Evolutionary conservation across 2,329 filamentous ascomycete species (phyloP).

Genomic region (Xylogone sp.): DNA sequence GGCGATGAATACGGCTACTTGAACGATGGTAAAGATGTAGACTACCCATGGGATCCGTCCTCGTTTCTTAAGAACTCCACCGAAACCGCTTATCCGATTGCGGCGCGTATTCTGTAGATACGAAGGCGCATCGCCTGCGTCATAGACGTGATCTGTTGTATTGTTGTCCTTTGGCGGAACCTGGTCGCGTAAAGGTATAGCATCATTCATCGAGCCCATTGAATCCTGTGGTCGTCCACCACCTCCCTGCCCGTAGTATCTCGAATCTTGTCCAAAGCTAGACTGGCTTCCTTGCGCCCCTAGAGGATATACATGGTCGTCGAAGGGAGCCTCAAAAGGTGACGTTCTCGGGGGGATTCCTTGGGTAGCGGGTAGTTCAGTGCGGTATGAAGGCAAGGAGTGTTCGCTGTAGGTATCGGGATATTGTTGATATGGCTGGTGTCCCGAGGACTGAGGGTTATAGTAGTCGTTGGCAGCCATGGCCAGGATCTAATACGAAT

Average conservation of each 20-base stretch:
- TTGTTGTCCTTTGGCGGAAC: conserved; percentile 25
- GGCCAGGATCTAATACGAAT: neutral
- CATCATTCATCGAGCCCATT: conserved; percentile 37
- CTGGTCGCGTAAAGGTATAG: conserved; percentile 56
- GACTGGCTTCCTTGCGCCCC: conserved; percentile 31
- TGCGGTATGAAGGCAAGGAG: conserved; percentile 11
- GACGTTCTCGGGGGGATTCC: conserved; percentile 27
- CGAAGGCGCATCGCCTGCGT: conserved; percentile 38
- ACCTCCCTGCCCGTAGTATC: conserved; percentile 48
- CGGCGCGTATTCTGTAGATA: conserved; percentile 24
- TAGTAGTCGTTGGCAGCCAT: conserved; percentile 28
- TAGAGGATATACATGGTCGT: conserved; percentile 62
- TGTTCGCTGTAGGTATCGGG: conserved; percentile 9
- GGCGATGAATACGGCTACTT: conserved; percentile 82
- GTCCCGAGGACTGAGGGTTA: conserved; percentile 14
- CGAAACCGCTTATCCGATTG: conserved; percentile 47
- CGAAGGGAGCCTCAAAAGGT: conserved; percentile 64
- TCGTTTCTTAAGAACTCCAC: conserved; percentile 46
- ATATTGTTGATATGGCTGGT: conserved; percentile 9
- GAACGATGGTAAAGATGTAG: conserved; percentile 72
- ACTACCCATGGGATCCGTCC: conserved; percentile 69
- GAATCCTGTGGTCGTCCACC: conserved; percentile 32
- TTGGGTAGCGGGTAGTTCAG: conserved; percentile 9
- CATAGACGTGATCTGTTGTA: conserved; percentile 59
- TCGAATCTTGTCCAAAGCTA: conserved; percentile 48